These are phyloP conservation scores for Sarocladium oryzae DNA, from an alignment of 2,329 filamentous ascomycete genomes.

Conservation along the genomic window DNA sequence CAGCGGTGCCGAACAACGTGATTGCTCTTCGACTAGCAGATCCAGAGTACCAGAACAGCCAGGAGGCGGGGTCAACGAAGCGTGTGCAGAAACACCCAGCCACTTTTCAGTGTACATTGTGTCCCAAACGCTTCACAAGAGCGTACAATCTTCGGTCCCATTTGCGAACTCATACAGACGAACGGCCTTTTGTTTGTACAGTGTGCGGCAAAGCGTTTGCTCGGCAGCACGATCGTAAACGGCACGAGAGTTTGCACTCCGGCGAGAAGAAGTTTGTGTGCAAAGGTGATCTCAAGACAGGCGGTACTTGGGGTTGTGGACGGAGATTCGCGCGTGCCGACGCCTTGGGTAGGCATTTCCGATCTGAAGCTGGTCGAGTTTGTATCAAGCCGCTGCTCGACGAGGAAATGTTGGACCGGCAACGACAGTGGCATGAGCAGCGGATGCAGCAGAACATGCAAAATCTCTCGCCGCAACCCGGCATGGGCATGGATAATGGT, in stretches of 20 bases:
- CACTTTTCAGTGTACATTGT: constrained; percentile 90
- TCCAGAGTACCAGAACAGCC: constrained; percentile 69
- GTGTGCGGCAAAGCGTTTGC: constrained; percentile 97
- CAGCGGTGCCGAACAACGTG: constrained; percentile 54
- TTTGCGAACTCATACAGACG: constrained; percentile 91
- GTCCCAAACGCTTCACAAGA: constrained; percentile 91
- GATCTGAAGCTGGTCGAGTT: constrained; percentile 88
- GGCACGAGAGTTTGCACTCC: constrained; percentile 91
- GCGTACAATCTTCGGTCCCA: constrained; percentile 96
- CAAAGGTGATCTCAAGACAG: constrained; percentile 78
- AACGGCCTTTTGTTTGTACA: constrained; percentile 93
- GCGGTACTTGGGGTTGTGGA: constrained; percentile 86
- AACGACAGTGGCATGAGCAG: constrained; percentile 68
- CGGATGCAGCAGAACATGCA: constrained; percentile 59
- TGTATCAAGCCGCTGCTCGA: constrained; percentile 97
- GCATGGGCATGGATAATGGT: constrained; percentile 53
- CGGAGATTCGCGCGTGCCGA: constrained; percentile 91
- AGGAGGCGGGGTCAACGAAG: constrained; percentile 57
- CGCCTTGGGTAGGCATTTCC: constrained; percentile 88
- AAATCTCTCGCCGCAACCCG: constrained; percentile 43
- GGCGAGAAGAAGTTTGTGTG: constrained; percentile 99
- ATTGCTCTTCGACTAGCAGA: constrained; percentile 89
- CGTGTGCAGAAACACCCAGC: constrained; percentile 96
- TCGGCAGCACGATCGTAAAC: constrained; percentile 92
- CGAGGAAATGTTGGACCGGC: constrained; percentile 80